Conservation (phyloP, 2,329 filamentous ascomycete species). For the Aspergillus sp. region DNA sequence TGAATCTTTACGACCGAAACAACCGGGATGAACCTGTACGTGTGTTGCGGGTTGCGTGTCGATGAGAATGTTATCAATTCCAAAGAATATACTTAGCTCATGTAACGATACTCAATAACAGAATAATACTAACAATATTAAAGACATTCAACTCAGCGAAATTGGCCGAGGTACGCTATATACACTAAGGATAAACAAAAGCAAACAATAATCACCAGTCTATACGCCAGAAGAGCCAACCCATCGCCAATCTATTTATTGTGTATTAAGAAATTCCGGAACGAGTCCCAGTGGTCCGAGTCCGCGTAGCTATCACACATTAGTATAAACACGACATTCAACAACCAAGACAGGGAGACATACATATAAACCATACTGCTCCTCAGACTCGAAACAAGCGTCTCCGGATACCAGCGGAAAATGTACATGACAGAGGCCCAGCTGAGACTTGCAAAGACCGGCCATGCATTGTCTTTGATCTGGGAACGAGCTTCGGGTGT, state of each 20-base stretch:
- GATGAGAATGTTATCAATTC: too few relatives aligned
- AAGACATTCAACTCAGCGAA: neutral
- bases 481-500: conserved; percentile 39
- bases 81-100: too few relatives aligned
- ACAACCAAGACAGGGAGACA: conserved; percentile 25
- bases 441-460: conserved; percentile 79
- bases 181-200: neutral
- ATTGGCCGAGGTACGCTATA: neutral
- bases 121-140: too few relatives aligned
- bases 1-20: too few relatives aligned
- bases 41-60: too few relatives aligned
- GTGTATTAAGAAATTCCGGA: conserved; percentile 78
- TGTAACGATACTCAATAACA: too few relatives aligned
- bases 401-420: conserved; percentile 86
- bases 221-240: neutral
- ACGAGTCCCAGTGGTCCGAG: conserved; percentile 80
- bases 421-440: conserved; percentile 96
- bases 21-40: too few relatives aligned
- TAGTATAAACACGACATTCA: conserved; percentile 1
- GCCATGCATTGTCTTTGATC: conserved; percentile 74
- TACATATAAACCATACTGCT: conserved; percentile 99
- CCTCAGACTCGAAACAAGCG: conserved; percentile 81
- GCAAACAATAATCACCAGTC: neutral
- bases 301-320: conserved; percentile 56
- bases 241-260: conserved; percentile 51